Evolutionary conservation across 2,329 filamentous ascomycete species (phyloP).

Genomic region (Xylaria arbuscula): DNA sequence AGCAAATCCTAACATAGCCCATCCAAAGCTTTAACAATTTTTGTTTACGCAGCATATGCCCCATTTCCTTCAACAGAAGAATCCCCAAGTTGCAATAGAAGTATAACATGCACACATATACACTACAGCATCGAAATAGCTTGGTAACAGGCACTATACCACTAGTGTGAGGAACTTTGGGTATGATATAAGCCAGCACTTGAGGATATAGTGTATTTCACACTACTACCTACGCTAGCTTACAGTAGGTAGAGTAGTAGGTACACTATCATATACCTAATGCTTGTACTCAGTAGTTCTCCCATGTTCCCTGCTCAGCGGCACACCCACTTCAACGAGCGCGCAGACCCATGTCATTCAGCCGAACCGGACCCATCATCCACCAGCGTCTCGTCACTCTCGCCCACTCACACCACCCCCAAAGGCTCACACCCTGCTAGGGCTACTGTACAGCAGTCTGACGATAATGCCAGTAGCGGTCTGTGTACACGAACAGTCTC

Average conservation of each 20-base stretch:
- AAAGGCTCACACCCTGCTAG: constrained; percentile 14
- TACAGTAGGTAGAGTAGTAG: neutral
- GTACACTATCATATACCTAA: neutral
- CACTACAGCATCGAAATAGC: too few relatives aligned
- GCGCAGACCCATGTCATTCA: constrained; percentile 34
- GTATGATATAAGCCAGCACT: too few relatives aligned
- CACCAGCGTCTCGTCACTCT: constrained; percentile 36
- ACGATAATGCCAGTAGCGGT: too few relatives aligned
- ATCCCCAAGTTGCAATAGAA: too few relatives aligned
- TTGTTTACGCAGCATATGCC: neutral
- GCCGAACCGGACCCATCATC: constrained; percentile 35
- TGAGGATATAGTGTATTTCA: too few relatives aligned
- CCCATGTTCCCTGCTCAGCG: constrained; percentile 31
- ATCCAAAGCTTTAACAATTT: neutral
- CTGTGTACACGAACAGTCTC: constrained; percentile 11
- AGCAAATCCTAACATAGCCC: too few relatives aligned
- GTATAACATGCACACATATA: too few relatives aligned
- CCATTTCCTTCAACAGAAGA: too few relatives aligned
- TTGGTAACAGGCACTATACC: too few relatives aligned
- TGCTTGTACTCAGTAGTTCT: too few relatives aligned
- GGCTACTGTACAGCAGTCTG: neutral
- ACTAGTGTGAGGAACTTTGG: too few relatives aligned
- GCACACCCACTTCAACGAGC: constrained; percentile 28
- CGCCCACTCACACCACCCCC: constrained; percentile 36
- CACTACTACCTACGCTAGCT: too few relatives aligned